Evolutionary conservation across 2,329 filamentous ascomycete genomes (phyloP), one percentile per base, ranked within the genome.

Genomic region (Venturia aucupariae): DNA sequence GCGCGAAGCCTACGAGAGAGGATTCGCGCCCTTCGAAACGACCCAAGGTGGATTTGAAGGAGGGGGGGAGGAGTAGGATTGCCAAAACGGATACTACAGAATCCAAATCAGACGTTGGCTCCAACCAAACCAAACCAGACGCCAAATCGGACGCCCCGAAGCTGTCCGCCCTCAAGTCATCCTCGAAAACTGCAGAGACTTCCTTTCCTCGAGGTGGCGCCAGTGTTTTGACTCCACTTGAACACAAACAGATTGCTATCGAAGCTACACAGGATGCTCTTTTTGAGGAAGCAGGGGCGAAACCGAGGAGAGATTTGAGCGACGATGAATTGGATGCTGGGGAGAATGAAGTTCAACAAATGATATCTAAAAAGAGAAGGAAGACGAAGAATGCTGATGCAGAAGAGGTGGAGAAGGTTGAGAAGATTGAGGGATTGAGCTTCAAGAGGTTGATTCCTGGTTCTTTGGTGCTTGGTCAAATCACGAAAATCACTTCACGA

Each of bases 181-280:
- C n/a, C 51, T 35, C 51, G 30, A 63, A 63, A 46, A 27, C 38
- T 19, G 94, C 97, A 69, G 94, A 97, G 73, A 87, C 87, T 41
- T 82, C 93, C 55, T 99, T 99, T 71, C 93, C 94, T 69, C 86
- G 94, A 81, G 94, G 94, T 64, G 95, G 94, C 54, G 93, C 86
- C 63, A 95, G 90, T 72, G 82, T 96, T 62, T 79, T 99, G 73
- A 97, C 94, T 1, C 92, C 94, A 24, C 80, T 99, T 62, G 94
- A 99, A 75, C 90, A 95, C 74, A 97, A 96, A 78, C 91, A 97
- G 76, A 97, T 99, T 67, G 89, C 94, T 71, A 88, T 95, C 65
- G 89, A 97, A 76, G 94, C 94, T 57, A 94, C 90, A 72, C 87
- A 89, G 70, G 94, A 99, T 80, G 94, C 92, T 48, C 80, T 95